Base-by-base conservation (phyloP, 208 protist species). In the Trypanosomatidae sp. region DNA sequence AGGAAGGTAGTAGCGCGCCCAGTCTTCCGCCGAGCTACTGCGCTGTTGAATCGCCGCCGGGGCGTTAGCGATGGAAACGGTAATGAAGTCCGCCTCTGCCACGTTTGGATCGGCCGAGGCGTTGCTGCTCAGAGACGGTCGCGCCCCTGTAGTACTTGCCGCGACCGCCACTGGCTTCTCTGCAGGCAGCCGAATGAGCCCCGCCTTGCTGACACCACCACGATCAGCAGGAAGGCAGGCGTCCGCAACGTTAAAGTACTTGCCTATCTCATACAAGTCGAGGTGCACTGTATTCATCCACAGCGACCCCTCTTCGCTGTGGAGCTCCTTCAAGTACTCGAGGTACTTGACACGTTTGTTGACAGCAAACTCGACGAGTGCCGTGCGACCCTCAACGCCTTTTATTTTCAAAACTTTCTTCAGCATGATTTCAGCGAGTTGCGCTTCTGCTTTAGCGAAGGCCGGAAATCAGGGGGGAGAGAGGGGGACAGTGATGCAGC, bases 231-330 rank as follows among this genome's bases (percentile, higher is more conserved):
- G 76, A 44, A 80, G 66, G 41, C 76, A 80, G 19, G 66, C 65
- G 22, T 74, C 64, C n/a, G 69, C 70, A n/a, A 80, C 69, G 66
- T 72, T 80, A 39, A 80, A 76, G 67, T 71, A 71, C 8, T 47
- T 39, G 60, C 78, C 39, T 43, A 91, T 71, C 62, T 84, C 74
- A 39, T 46, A 10, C 28, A 69, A 62, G 52, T 87, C 79, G 9
- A 93, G 76, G 17, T 80, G 82, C 7, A 93, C 74, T 0, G 80
- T 86, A 39, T 89, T 91, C 91, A 95, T 95, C 88, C 91, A 95
- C 55, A 95, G 76, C 22, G 75, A 76, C 10, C 86, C 91, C 59
- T 85, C 81, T 19, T 79, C 76, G 43, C 69, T 88, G 80, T 91
- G 86, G 12, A 95, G 39, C 28, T 86, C 75, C 36, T 77, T 76